Evolutionary conservation across 2,329 filamentous ascomycete species (phyloP).

Genomic region (Fusarium albidum): DNA sequence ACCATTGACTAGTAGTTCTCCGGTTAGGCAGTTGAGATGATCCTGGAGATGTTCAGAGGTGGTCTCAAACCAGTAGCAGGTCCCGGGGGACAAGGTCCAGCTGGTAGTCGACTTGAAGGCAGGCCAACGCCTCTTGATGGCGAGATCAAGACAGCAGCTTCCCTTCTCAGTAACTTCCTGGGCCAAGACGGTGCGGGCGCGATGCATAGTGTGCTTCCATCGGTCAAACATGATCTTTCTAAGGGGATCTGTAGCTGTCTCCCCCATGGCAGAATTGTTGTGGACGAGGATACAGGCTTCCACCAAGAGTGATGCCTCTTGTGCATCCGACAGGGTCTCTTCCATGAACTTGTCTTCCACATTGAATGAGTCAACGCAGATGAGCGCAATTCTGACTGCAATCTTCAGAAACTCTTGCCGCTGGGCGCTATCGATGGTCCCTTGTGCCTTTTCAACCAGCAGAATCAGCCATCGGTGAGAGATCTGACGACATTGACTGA

Average conservation of each 20-base stretch:
- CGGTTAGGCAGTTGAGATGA: constrained; percentile 23
- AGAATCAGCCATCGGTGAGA: constrained; percentile 23
- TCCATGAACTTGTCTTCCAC: constrained; percentile 3
- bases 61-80: constrained; percentile 26
- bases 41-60: not conserved
- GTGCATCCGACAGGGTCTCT: not conserved
- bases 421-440: constrained; percentile 5
- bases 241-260: not conserved
- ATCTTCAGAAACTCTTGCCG: constrained; percentile 15
- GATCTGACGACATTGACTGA: constrained; percentile 6
- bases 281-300: constrained; percentile 19
- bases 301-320: constrained; percentile 22
- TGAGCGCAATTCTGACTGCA: constrained; percentile 7
- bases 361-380: constrained; percentile 29
- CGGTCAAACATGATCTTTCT: constrained; percentile 13
- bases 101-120: not conserved
- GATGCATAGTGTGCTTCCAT: constrained; percentile 19
- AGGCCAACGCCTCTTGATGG: constrained; percentile 28
- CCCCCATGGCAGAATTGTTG: constrained; percentile 3
- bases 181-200: not conserved
- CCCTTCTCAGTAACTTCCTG: rapidly evolving
- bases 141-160: constrained; percentile 19
- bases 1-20: constrained; percentile 19
- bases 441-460: constrained; percentile 3
- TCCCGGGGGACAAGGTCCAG: constrained; percentile 8